Percentiles rank a stretch among this genome's conserved stretches.
phyloP scores from a whole-genome alignment of 164 flowering plant species.

The Tinospora cordifolia region DNA sequence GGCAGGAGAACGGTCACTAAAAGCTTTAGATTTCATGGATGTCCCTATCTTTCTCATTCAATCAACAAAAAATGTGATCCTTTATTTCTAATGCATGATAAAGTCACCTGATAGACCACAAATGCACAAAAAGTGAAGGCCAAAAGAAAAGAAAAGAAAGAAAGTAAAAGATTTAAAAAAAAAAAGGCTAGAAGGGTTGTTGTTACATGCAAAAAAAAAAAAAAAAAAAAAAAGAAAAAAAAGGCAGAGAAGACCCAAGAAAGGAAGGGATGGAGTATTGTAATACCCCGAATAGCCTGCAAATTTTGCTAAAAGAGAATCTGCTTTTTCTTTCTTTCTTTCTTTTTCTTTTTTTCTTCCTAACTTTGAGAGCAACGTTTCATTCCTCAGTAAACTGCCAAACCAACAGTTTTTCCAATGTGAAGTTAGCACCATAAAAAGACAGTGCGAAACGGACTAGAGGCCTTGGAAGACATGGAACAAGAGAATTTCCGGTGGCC shows the following conservation, averaged over 20 bases:
- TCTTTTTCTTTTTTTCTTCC: slow-evolving; percentile 13
- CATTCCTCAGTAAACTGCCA: slow-evolving; percentile 16
- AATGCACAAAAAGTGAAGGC: background rate
- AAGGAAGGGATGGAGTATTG: background rate
- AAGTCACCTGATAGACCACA: background rate
- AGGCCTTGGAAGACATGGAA: slow-evolving; percentile 16
- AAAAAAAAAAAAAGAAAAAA: too few species aligned
- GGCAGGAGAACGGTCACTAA: background rate
- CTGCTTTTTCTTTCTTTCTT: slow-evolving; percentile 9
- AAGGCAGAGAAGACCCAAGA: background rate
- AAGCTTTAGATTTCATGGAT: slow-evolving; percentile 3
- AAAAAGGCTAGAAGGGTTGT: background rate
- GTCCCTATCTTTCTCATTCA: slow-evolving; percentile 4
- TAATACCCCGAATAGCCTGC: slow-evolving; percentile 15
- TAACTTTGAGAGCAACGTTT: slow-evolving; percentile 14
- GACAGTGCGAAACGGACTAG: slow-evolving; percentile 2
- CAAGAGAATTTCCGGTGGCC: slow-evolving; percentile 13
- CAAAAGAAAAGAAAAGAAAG: too few species aligned
- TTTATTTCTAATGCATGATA: background rate
- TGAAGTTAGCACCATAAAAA: background rate
- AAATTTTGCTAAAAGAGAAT: slow-evolving; percentile 33
- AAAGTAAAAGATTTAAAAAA: too few species aligned
- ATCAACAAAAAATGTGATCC: background rate
- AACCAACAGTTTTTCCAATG: slow-evolving; percentile 8
- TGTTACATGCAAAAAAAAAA: background rate